These are phyloP conservation scores for Hericium erinaceus DNA, from an alignment of 768 basidiomycete genomes.

Conservation along the genomic window DNA sequence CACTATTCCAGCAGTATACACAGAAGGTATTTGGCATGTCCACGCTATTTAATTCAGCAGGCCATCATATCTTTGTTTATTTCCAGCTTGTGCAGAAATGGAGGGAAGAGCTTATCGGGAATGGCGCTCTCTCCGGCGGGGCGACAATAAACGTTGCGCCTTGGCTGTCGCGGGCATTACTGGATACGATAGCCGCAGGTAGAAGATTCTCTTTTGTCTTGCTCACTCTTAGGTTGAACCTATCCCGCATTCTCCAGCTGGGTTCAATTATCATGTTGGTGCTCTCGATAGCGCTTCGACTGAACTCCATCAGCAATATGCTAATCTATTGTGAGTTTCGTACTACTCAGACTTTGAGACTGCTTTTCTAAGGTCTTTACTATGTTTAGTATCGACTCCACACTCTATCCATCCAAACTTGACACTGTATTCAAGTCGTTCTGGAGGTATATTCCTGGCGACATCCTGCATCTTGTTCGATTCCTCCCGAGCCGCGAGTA, in stretches of 20 bases:
- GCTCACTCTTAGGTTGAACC: not conserved
- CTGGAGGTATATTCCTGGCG: conserved; percentile 7
- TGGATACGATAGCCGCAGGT: not conserved
- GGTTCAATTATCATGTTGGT: not conserved
- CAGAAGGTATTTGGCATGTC: not conserved
- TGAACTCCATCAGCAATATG: not conserved
- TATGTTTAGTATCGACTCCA: conserved; percentile 6
- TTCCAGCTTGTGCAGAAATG: not conserved
- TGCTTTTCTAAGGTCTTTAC: not conserved
- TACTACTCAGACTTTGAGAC: too few relatives aligned
- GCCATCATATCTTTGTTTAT: too few relatives aligned
- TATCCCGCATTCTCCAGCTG: not conserved
- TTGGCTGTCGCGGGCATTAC: not conserved
- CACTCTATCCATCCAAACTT: conserved; percentile 8
- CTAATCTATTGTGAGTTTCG: not conserved
- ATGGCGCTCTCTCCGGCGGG: not conserved
- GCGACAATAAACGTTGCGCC: not conserved
- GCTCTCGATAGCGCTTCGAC: not conserved
- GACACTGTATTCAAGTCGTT: conserved; percentile 7
- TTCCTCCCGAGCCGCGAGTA: conserved; percentile 12
- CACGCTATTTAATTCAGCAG: too few relatives aligned
- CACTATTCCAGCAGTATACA: not conserved
- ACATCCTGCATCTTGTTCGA: conserved; percentile 8
- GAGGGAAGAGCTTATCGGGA: not conserved
- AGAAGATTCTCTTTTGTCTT: not conserved